Evolutionary conservation across 2,329 filamentous ascomycete genomes (phyloP).

Genomic region (Leptosphaerulina australis): DNA sequence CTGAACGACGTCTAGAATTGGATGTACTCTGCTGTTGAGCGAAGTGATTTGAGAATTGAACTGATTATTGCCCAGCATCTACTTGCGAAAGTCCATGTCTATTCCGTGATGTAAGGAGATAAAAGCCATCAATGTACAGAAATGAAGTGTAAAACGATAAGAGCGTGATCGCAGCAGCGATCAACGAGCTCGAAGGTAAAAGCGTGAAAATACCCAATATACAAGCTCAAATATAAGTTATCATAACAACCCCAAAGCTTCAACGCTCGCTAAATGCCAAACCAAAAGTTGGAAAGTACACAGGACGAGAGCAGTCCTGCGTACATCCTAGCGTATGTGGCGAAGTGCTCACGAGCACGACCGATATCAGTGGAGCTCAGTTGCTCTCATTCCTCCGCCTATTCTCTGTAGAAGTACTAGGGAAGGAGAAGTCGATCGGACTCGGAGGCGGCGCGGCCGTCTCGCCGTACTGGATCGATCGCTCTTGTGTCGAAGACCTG

Average conservation of each 20-base stretch:
- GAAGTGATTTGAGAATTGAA: too few species aligned
- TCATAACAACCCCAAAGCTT: not conserved
- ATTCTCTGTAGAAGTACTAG: constrained; percentile 39
- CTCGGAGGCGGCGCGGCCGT: constrained; percentile 51
- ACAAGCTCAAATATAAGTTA: not conserved
- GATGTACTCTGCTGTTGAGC: too few species aligned
- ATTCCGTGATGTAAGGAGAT: not conserved
- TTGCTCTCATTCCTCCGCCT: constrained; percentile 33
- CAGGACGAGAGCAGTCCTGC: not conserved
- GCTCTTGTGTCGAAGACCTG: constrained; percentile 26
- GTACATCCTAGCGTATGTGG: not conserved
- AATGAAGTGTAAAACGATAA: too few species aligned
- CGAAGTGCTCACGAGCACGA: not conserved
- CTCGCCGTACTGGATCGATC: constrained; percentile 42
- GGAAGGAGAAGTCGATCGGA: constrained; percentile 50
- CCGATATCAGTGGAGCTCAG: too few species aligned
- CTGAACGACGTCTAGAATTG: too few species aligned
- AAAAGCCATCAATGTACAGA: not conserved
- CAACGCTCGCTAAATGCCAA: constrained; percentile 7
- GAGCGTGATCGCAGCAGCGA: not conserved
- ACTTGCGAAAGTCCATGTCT: too few species aligned
- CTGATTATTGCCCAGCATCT: too few species aligned
- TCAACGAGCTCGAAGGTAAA: constrained; percentile 2
- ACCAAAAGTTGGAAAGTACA: not conserved
- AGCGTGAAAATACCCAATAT: not conserved